These are phyloP conservation scores for Coelastrella sp. DNA, from an alignment of 139 green algal species.

Conservation along the genomic window DNA sequence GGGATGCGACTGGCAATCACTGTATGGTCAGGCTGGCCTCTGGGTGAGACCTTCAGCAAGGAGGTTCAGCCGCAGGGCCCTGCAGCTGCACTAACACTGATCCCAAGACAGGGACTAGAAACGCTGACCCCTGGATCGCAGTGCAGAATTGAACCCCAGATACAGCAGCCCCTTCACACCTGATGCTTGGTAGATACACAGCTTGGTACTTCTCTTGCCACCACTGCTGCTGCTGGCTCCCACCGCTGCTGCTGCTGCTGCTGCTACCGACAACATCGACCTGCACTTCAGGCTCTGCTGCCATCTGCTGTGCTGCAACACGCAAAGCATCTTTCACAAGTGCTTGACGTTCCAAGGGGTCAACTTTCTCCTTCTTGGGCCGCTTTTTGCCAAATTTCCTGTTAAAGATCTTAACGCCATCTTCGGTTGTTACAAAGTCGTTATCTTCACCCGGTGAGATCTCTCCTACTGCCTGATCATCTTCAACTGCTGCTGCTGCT, in stretches of 20 bases:
- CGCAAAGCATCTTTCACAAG: slow-evolving; percentile 36
- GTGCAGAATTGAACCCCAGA: too few relatives aligned
- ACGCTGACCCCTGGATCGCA: too few relatives aligned
- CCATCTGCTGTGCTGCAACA: slow-evolving; percentile 27
- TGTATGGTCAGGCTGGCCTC: too few relatives aligned
- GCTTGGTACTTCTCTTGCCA: slow-evolving; percentile 40
- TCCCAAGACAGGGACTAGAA: too few relatives aligned
- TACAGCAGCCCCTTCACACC: background rate
- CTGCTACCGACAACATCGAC: background rate
- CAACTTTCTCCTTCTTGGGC: background rate
- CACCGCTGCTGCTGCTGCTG: slow-evolving; percentile 47
- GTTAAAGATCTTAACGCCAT: slow-evolving; percentile 41
- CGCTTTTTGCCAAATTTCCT: slow-evolving; percentile 28
- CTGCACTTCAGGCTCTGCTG: background rate
- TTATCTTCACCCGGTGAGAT: background rate
- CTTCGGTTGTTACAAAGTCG: background rate
- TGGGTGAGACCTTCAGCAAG: too few relatives aligned
- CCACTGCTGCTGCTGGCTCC: slow-evolving; percentile 26
- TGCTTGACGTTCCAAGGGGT: slow-evolving; percentile 11
- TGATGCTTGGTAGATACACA: slow-evolving; percentile 37
- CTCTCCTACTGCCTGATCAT: background rate
- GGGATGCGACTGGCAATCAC: too few relatives aligned
- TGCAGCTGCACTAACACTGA: too few relatives aligned
- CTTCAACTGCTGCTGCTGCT: slow-evolving; percentile 26
- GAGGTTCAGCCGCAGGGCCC: too few relatives aligned